Conservation (phyloP, 495 filamentous ascomycete genomes). For the Lepidopterella palustris region DNA sequence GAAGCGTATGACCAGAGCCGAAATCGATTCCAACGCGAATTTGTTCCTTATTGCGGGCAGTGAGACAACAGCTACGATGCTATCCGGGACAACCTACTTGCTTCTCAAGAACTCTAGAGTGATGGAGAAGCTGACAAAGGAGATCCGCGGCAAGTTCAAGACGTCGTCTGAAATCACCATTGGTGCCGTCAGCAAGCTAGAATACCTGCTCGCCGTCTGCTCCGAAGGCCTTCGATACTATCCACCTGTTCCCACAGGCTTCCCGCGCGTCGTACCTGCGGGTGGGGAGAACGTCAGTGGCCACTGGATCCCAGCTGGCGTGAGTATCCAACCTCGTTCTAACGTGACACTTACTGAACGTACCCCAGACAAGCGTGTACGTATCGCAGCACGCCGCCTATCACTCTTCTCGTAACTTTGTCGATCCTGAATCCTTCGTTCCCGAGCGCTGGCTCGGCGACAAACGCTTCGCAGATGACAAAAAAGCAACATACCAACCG, state of each 20-base stretch:
- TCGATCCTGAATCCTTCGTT: conserved; percentile 36
- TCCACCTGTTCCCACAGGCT: conserved; percentile 26
- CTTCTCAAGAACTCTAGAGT: conserved; percentile 41
- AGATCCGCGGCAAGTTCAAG: conserved; percentile 44
- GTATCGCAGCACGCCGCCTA: conserved; percentile 40
- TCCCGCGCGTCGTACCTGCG: conserved; percentile 24
- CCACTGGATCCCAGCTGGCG: conserved; percentile 31
- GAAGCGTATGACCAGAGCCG: conserved; percentile 32
- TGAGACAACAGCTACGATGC: conserved; percentile 50
- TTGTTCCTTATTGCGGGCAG: conserved; percentile 47
- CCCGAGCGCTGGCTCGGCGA: conserved; percentile 45
- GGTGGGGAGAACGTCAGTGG: conserved; percentile 28
- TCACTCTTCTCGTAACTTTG: conserved; percentile 39
- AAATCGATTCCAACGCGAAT: conserved; percentile 41
- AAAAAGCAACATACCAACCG: conserved; percentile 15
- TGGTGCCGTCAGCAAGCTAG: conserved; percentile 33
- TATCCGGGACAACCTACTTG: conserved; percentile 46
- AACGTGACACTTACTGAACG: not conserved
- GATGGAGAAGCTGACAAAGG: conserved; percentile 36
- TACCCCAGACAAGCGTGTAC: conserved; percentile 36
- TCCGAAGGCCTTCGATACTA: conserved; percentile 29
- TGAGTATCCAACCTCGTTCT: conserved; percentile 17
- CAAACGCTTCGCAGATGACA: conserved; percentile 25
- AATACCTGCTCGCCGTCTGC: conserved; percentile 27
- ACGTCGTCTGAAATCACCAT: conserved; percentile 42